Evolutionary conservation across 768 basidiomycete genomes (phyloP), one percentile per base, ranked within the genome.

Genomic region (Podaxis pistillaris): DNA sequence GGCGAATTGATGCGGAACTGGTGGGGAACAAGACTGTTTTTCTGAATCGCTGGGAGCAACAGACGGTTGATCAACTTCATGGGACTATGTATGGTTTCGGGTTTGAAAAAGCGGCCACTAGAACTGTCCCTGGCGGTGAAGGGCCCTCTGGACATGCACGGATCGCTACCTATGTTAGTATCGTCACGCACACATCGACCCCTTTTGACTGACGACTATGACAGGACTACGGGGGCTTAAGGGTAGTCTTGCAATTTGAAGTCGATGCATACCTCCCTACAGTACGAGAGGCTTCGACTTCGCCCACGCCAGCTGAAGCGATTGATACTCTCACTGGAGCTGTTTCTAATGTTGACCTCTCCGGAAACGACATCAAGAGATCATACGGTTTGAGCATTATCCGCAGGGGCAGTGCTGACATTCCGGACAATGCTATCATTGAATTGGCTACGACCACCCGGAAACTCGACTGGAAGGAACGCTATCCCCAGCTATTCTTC

Each of bases 1-100:
- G 91, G 67, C 77, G 91, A 22, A 88, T 93, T 65, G 89, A 93
- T 61, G 64, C 86, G 3, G 85, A 92, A 68, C 74, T 90, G n/a
- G 80, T 78, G 0, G 88, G 89, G 0, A 65, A 74, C 24, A 76
- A 75, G 60, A 90, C 90, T 0, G 74, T 89, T 15, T 67, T 93
- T 30, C 74, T 91, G 66, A 85, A 83, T 60, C 76, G 90, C 1
- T 88, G 87, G 83, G 81, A 81, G 63, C 69, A 72, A 61, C 58
- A 71, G 13, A 68, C 73, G 19, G 58, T 69, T 22, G 78, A 79
- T 44, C 56, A 67, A 2, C 75, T 75, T 64, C 70, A 64, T 55
- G 80, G 80, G 12, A 70, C 67, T 12, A 78, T 75, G 0, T 92
- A 76, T 70, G 88, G 89, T 0, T 75, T 82, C 54, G 85, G 82